phyloP scores from a whole-genome alignment of 2,329 filamentous ascomycete species.

The Diaporthe destruens region DNA sequence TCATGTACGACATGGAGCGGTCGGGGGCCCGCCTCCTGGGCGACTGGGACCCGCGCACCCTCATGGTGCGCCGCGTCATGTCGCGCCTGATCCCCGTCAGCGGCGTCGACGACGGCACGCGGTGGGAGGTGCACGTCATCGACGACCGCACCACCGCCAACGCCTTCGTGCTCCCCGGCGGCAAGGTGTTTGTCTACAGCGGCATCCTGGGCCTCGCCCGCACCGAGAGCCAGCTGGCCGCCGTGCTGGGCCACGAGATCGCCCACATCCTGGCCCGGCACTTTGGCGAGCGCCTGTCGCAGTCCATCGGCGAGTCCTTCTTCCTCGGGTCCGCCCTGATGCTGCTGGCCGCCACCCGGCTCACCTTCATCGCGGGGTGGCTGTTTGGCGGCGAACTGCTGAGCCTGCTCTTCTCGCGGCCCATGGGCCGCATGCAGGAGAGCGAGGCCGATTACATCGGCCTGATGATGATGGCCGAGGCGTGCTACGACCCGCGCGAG shows the following conservation, averaged over 20 bases:
- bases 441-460: constrained; percentile 85
- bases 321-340: constrained; percentile 64
- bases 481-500: constrained; percentile 78
- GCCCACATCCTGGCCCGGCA: constrained; percentile 81
- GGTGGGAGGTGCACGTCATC: constrained; percentile 83
- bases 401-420: constrained; percentile 74
- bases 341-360: constrained; percentile 59
- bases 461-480: constrained; percentile 84
- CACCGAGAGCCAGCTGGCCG: constrained; percentile 77
- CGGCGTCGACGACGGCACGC: constrained; percentile 59
- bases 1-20: constrained; percentile 66
- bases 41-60: constrained; percentile 68
- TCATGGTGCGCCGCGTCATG: constrained; percentile 74
- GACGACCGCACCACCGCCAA: constrained; percentile 73
- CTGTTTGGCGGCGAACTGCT: constrained; percentile 63
- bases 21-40: constrained; percentile 69
- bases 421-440: constrained; percentile 79
- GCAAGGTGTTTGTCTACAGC: constrained; percentile 84
- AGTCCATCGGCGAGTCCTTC: constrained; percentile 64
- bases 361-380: constrained; percentile 57
- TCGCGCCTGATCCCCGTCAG: constrained; percentile 74
- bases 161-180: constrained; percentile 82
- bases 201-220: constrained; percentile 77
- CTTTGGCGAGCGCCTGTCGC: constrained; percentile 72
- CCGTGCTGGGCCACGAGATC: constrained; percentile 84